Evolutionary conservation across 2,329 filamentous ascomycete species (phyloP).

Genomic region (Diaporthe velutina): DNA sequence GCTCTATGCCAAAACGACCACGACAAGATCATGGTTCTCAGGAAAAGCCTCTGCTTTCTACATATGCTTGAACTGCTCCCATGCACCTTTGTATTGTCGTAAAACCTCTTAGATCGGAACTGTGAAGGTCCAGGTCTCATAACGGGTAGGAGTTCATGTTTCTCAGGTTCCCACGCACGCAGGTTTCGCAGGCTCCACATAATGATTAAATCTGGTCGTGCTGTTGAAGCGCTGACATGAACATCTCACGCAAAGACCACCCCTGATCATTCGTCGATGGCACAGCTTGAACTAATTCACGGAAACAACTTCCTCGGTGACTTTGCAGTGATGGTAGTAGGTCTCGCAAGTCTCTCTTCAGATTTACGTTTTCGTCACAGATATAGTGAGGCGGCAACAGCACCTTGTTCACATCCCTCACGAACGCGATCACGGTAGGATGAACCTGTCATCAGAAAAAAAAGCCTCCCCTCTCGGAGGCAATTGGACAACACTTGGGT

Average conservation of each 20-base stretch:
- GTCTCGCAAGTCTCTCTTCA: background rate
- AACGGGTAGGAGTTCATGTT: background rate
- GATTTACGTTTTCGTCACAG: too few species aligned
- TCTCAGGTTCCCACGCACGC: background rate
- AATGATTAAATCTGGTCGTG: background rate
- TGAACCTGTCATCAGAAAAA: background rate
- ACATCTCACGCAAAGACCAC: background rate
- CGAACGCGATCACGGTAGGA: background rate
- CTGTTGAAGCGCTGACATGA: background rate
- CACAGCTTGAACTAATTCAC: background rate
- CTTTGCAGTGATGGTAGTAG: background rate
- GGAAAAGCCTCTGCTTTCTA: background rate
- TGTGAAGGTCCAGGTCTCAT: background rate
- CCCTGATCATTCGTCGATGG: background rate
- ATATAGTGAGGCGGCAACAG: too few species aligned
- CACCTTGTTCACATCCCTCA: too few species aligned
- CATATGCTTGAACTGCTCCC: background rate
- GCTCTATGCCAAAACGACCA: background rate
- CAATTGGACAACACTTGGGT: conserved; percentile 24
- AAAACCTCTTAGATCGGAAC: too few species aligned
- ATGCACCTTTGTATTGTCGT: background rate
- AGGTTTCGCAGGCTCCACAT: background rate
- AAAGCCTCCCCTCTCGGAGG: background rate
- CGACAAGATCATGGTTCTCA: background rate
- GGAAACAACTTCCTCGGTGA: background rate